phyloP scores from a whole-genome alignment of 1,284 basidiomycete species.

The Austroboletus olivaceoglutinosus region DNA sequence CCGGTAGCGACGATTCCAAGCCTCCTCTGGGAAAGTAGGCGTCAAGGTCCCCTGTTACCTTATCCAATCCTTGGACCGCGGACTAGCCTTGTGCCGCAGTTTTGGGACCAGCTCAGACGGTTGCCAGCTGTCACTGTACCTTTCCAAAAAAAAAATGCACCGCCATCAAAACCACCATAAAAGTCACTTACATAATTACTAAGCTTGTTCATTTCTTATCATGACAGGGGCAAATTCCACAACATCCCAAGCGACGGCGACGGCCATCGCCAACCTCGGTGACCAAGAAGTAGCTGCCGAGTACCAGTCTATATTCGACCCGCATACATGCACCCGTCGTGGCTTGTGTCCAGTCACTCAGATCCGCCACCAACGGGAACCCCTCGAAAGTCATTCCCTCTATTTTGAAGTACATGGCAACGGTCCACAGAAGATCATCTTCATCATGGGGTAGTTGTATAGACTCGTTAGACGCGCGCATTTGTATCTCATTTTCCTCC shows the following conservation, averaged over 20 bases:
- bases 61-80: no score
- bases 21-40: no score
- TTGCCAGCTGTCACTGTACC: no score
- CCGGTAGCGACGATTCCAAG: no score
- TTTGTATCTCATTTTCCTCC: not conserved
- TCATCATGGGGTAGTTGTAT: conserved; percentile 62
- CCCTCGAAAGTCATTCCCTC: conserved; percentile 63
- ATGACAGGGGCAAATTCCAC: not conserved
- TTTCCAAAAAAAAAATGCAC: conserved; percentile 31
- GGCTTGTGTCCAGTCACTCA: conserved; percentile 71
- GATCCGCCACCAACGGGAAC: conserved; percentile 47
- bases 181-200: no score
- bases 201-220: no score
- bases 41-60: no score
- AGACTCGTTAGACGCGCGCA: not conserved
- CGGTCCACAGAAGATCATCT: conserved; percentile 61
- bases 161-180: no score
- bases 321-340: conserved; percentile 57
- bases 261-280: conserved; percentile 7
- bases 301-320: conserved; percentile 29
- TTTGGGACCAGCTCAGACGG: no score
- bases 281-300: conserved; percentile 11
- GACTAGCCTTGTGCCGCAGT: no score
- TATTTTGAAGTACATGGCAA: conserved; percentile 76
- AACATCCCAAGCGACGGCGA: not conserved